Base-by-base conservation (phyloP, 2,329 filamentous ascomycete genomes). In the Ophidiomyces ophidiicola region DNA sequence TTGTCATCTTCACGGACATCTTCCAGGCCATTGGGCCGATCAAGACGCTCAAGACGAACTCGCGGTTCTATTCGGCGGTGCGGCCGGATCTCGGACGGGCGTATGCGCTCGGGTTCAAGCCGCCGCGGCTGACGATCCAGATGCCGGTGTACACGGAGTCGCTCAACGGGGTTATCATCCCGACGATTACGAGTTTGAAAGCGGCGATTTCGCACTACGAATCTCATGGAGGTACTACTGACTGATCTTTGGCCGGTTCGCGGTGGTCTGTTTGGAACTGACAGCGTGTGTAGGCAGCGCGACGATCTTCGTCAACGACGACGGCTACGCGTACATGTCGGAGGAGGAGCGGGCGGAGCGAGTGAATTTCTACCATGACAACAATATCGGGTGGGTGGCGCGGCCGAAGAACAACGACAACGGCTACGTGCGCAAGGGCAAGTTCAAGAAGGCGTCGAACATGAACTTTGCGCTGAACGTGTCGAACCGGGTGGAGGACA, bases 101-200 rank as follows among this genome's bases (percentile, higher is more conserved):
- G 2, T 48, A 48, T 31, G 38, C 47, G 24, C 17, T 46, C 2
- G 47, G 47, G 23, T 49, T 49, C 34, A 45, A 36, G 20, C 43
- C 43, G 10, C 23, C 69, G 67, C 48, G 62, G 11, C 46, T 72
- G 44, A 88, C 82, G 2, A 81, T 92, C 29, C 84, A 93, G 54
- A 87, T 82, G 57, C 84, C 84, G 3, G 82, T 92, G 0, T 92
- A 90, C 66, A 90, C 88, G 58, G 84, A 92, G 57, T 82, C 83
- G 47, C 69, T 92, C 2, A 64, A 64, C 24, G 74, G 68, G 45
- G 84, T 92, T 51, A 74, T 76, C 46, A 61, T 64, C 32, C 72
- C 72, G 0, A 76, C 72, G 0, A 65, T 76, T 30, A 61, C 66
- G 14, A 74, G 69, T 3, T 55, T 76, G 23, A 73, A 72, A 51